Percentiles rank a stretch among this genome's conserved stretches.
Evolutionary conservation across 176 grass and related monocot genomes (phyloP).

Genomic region (Avena insularis): DNA sequence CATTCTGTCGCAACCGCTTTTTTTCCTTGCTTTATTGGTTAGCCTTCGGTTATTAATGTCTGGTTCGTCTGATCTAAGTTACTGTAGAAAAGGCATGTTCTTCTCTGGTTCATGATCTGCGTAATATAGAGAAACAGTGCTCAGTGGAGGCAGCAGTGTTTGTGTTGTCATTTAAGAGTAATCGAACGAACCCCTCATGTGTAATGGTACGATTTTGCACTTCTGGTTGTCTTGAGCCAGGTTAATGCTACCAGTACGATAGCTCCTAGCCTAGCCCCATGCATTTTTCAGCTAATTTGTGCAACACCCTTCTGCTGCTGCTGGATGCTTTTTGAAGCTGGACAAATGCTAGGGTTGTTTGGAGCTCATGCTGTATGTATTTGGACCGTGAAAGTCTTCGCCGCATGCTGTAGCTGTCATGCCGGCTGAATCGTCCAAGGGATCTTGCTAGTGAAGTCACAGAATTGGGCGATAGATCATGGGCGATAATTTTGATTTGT

Average conservation of each 20-base stretch:
- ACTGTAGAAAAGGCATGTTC: not conserved
- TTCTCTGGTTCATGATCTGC: not conserved
- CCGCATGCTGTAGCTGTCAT: not conserved
- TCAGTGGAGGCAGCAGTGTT: not conserved
- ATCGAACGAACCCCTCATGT: not conserved
- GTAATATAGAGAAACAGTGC: not conserved
- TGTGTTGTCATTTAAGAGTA: not conserved
- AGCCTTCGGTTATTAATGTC: not conserved
- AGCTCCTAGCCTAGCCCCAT: not conserved
- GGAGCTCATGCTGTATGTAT: not conserved
- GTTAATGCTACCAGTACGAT: not conserved
- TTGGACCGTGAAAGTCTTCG: not conserved
- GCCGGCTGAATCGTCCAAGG: not conserved
- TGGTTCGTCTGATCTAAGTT: slow-evolving; percentile 11
- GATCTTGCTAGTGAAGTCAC: not conserved
- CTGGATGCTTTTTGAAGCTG: not conserved
- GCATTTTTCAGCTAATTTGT: not conserved
- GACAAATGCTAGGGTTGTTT: not conserved
- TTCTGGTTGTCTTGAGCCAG: not conserved
- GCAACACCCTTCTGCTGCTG: not conserved
- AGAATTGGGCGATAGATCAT: not conserved
- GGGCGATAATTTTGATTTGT: not conserved
- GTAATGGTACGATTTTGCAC: not conserved
- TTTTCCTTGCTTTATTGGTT: not conserved
- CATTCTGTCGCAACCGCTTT: not conserved